Percentiles rank a stretch among this genome's conserved stretches.
These are phyloP conservation scores for Vitis rotundifolia DNA, from an alignment of 164 flowering plant genomes.

Conservation along the genomic window DNA sequence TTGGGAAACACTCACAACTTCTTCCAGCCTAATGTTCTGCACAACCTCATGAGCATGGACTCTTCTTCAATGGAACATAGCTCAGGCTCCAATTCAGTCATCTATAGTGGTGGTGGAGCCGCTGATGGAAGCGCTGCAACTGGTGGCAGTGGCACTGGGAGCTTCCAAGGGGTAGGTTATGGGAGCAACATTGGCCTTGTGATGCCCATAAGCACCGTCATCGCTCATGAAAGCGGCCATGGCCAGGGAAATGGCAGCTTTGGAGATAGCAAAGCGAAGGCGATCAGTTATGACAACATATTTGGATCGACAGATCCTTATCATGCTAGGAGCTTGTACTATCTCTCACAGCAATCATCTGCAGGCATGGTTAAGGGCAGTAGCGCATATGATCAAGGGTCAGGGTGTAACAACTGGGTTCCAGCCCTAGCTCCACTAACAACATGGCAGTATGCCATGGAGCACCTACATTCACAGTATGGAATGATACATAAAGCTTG, in stretches of 20 bases:
- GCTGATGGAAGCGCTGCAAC: conserved; percentile 21
- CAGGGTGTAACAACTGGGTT: conserved; percentile 56
- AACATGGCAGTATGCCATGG: conserved; percentile 44
- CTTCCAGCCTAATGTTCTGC: conserved; percentile 52
- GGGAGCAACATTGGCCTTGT: neutral
- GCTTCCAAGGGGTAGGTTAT: conserved; percentile 7
- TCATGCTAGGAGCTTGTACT: conserved; percentile 40
- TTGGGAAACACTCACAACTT: conserved; percentile 61
- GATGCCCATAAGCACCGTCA: conserved; percentile 35
- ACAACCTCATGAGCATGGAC: conserved; percentile 61
- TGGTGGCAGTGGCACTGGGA: conserved; percentile 16
- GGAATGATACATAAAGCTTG: conserved; percentile 52
- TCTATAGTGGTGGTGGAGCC: conserved; percentile 28
- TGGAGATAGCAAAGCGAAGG: conserved; percentile 41
- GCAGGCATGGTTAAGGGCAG: conserved; percentile 19
- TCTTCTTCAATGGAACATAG: conserved; percentile 62
- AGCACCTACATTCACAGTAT: conserved; percentile 52
- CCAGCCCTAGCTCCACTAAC: conserved; percentile 56
- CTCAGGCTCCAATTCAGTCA: conserved; percentile 47
- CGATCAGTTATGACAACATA: conserved; percentile 34
- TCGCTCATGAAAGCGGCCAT: conserved; percentile 31
- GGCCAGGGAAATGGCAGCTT: conserved; percentile 23
- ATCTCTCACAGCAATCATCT: conserved; percentile 37
- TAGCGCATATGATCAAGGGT: conserved; percentile 36
- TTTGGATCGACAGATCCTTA: conserved; percentile 33